phyloP scores from a whole-genome alignment of 495 filamentous ascomycete species.

The Bacidia rubella region DNA sequence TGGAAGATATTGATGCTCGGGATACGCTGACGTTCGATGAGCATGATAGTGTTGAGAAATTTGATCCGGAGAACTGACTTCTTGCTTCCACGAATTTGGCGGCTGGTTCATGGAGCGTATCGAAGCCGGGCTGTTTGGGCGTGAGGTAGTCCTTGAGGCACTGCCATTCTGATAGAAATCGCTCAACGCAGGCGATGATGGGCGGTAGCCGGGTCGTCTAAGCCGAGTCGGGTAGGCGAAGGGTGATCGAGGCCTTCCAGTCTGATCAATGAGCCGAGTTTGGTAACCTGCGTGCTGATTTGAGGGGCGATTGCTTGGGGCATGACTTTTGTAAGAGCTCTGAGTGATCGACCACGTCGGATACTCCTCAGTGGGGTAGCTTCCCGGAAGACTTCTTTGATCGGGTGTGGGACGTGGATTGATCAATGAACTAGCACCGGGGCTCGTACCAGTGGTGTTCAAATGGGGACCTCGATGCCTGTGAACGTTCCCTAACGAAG shows the following conservation, averaged over 20 bases:
- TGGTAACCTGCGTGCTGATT: not conserved
- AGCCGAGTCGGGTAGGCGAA: conserved; percentile 52
- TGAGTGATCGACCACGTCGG: conserved; percentile 11
- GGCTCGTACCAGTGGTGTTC: not conserved
- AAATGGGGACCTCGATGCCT: not conserved
- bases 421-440: not conserved
- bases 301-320: conserved; percentile 13
- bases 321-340: conserved; percentile 10
- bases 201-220: conserved; percentile 49
- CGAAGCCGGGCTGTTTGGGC: conserved; percentile 14
- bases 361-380: conserved; percentile 4
- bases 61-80: conserved; percentile 15
- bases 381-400: not conserved
- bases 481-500: not conserved
- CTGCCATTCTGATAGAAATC: conserved; percentile 14
- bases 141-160: conserved; percentile 8
- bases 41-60: conserved; percentile 8
- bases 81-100: conserved; percentile 10
- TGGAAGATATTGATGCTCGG: conserved; percentile 3
- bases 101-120: conserved; percentile 8
- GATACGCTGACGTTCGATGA: not conserved
- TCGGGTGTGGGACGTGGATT: not conserved
- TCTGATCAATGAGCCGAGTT: conserved; percentile 3
- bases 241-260: conserved; percentile 45
- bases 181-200: conserved; percentile 45